phyloP scores from a whole-genome alignment of 805 yeast species.

The Millerozyma acaciae region DNA sequence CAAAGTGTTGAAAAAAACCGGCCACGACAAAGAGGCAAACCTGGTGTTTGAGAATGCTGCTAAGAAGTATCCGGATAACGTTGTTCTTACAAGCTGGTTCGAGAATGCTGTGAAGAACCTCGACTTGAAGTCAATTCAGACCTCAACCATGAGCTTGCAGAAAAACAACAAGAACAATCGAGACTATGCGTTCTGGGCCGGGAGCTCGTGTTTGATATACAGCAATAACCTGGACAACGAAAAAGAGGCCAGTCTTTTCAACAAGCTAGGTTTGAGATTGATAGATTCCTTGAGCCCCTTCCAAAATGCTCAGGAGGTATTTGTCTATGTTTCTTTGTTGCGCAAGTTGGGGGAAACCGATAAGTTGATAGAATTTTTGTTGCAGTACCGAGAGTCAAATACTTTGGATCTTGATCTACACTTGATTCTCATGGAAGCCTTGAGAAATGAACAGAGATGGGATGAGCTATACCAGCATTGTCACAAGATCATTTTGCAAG shows the following conservation, averaged over 20 bases:
- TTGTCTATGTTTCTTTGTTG: conserved; percentile 52
- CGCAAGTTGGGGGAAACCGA: conserved; percentile 28
- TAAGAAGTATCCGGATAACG: conserved; percentile 51
- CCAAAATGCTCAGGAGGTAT: conserved; percentile 61
- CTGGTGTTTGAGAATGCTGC: conserved; percentile 55
- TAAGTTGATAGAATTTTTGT: conserved; percentile 24
- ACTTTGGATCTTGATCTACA: conserved; percentile 61
- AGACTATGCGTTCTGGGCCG: conserved; percentile 48
- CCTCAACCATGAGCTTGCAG: conserved; percentile 43
- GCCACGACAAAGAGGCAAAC: conserved; percentile 34
- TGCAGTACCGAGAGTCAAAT: conserved; percentile 25
- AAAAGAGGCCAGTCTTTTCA: conserved; percentile 49
- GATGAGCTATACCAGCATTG: conserved; percentile 39
- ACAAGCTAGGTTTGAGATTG: conserved; percentile 57
- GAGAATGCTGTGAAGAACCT: conserved; percentile 43
- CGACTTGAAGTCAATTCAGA: conserved; percentile 52
- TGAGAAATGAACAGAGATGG: conserved; percentile 43
- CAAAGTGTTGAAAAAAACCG: conserved; percentile 40
- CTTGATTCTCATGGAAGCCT: conserved; percentile 46
- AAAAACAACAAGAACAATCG: conserved; percentile 24
- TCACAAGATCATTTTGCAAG: conserved; percentile 37
- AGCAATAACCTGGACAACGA: conserved; percentile 26
- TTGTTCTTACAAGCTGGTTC: conserved; percentile 55
- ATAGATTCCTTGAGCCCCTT: conserved; percentile 51
- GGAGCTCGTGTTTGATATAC: conserved; percentile 48